These are phyloP conservation scores for Sarocladium strictum DNA, from an alignment of 2,329 filamentous ascomycete species.

Conservation along the genomic window DNA sequence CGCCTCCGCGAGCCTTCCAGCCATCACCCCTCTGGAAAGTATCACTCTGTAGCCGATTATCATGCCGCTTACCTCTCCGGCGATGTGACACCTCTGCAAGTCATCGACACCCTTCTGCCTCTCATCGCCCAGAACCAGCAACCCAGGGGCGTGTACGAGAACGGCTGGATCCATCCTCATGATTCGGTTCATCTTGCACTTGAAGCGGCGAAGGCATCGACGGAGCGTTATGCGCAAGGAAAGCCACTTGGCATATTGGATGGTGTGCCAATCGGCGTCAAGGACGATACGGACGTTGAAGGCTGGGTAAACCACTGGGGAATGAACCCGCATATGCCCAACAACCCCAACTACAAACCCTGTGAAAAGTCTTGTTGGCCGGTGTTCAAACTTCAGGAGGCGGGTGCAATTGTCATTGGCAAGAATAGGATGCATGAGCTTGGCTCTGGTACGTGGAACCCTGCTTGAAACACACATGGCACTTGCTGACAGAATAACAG, in stretches of 20 bases:
- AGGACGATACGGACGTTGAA: constrained; percentile 70
- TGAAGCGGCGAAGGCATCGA: constrained; percentile 66
- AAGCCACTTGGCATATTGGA: constrained; percentile 65
- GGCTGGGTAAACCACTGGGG: constrained; percentile 66
- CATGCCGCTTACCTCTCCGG: constrained; percentile 68
- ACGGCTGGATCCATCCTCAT: constrained; percentile 66
- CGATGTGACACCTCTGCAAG: constrained; percentile 62
- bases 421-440: constrained; percentile 79
- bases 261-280: constrained; percentile 76
- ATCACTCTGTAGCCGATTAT: constrained; percentile 71
- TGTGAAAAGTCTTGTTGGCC: constrained; percentile 60
- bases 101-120: constrained; percentile 65
- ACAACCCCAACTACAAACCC: constrained; percentile 44
- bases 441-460: constrained; percentile 52
- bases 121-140: constrained; percentile 57
- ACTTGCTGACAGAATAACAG: not conserved
- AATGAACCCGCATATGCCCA: constrained; percentile 50
- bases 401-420: constrained; percentile 35
- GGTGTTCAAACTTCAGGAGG: constrained; percentile 23
- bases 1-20: constrained; percentile 29
- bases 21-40: constrained; percentile 36
- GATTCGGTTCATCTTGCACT: constrained; percentile 51
- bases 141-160: constrained; percentile 55
- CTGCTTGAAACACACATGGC: constrained; percentile 14
- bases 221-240: constrained; percentile 63